These are phyloP conservation scores for Fusarium cyanostomum DNA, from an alignment of 2,329 filamentous ascomycete species.

Conservation along the genomic window DNA sequence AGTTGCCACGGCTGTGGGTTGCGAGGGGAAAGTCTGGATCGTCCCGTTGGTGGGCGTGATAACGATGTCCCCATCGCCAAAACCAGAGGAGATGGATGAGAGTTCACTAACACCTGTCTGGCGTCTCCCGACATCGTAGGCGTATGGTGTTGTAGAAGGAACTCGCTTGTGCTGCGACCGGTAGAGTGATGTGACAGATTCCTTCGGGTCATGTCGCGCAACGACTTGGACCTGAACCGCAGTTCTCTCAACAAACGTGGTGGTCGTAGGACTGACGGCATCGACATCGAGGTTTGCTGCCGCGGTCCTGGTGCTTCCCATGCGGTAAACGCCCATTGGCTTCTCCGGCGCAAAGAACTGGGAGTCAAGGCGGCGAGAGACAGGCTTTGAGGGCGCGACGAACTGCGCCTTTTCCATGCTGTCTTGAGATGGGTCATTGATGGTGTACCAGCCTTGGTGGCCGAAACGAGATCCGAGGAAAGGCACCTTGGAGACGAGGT, in stretches of 20 bases:
- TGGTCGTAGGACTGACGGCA: constrained; percentile 35
- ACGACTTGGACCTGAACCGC: constrained; percentile 36
- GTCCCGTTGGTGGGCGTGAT: constrained; percentile 48
- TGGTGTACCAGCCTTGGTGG: constrained; percentile 48
- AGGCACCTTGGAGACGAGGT: constrained; percentile 48
- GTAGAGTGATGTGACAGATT: constrained; percentile 16
- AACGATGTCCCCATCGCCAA: constrained; percentile 69
- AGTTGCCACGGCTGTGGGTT: constrained; percentile 7
- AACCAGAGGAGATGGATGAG: constrained; percentile 71
- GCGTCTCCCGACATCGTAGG: constrained; percentile 26
- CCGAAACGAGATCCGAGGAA: constrained; percentile 49
- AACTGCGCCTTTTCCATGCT: constrained; percentile 36
- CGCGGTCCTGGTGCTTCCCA: constrained; percentile 16
- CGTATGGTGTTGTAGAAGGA: constrained; percentile 29
- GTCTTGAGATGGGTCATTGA: constrained; percentile 42
- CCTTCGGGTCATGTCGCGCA: constrained; percentile 29
- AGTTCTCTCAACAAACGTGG: constrained; percentile 38
- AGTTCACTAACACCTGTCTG: constrained; percentile 58
- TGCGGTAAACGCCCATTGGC: constrained; percentile 32
- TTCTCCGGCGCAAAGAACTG: constrained; percentile 35
- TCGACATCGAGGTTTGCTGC: constrained; percentile 24
- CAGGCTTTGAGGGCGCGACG: constrained; percentile 2
- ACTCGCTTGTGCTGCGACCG: constrained; percentile 24
- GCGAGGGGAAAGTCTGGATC: constrained; percentile 25
- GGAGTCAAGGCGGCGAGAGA: constrained; percentile 26